Evolutionary conservation across 345 rosid species (phyloP).

Genomic region (Citrus mangshanensis): DNA sequence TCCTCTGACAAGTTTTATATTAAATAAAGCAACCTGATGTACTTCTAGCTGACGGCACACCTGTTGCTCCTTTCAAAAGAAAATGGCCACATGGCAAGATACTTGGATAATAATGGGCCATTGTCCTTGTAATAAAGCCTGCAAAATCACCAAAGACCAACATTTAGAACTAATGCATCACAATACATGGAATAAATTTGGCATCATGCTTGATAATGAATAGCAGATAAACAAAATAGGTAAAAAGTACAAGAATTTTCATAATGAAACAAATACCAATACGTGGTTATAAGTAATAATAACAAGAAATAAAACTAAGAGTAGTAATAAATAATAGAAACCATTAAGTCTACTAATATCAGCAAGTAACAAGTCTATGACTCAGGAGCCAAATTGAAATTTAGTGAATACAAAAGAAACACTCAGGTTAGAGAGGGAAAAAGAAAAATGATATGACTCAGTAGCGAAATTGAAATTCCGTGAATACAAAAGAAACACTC

Average conservation of each 20-base stretch:
- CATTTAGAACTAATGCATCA: not conserved
- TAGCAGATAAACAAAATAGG: not conserved
- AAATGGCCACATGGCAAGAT: constrained; percentile 23
- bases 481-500: no score
- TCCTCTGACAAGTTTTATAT: constrained; percentile 1
- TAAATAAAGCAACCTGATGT: constrained; percentile 44
- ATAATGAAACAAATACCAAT: not conserved
- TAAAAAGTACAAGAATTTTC: not conserved
- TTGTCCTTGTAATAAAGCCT: constrained; percentile 44
- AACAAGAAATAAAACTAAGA: not conserved
- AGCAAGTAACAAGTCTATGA: no score
- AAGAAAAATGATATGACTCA: no score
- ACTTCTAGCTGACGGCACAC: constrained; percentile 36
- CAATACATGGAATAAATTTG: not conserved
- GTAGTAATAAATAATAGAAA: not conserved
- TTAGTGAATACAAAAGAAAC: no score
- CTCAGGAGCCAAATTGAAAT: no score
- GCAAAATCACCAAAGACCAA: constrained; percentile 20
- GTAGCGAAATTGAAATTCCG: no score
- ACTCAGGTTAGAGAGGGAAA: no score
- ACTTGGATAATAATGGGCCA: constrained; percentile 28
- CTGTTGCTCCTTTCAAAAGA: constrained; percentile 15
- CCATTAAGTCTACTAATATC: no score
- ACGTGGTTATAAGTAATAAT: not conserved
- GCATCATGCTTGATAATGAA: not conserved